Evolutionary conservation across 179 eudicot genomes (phyloP), one percentile per base, ranked within the genome.

Genomic region (Beta corolliflora): DNA sequence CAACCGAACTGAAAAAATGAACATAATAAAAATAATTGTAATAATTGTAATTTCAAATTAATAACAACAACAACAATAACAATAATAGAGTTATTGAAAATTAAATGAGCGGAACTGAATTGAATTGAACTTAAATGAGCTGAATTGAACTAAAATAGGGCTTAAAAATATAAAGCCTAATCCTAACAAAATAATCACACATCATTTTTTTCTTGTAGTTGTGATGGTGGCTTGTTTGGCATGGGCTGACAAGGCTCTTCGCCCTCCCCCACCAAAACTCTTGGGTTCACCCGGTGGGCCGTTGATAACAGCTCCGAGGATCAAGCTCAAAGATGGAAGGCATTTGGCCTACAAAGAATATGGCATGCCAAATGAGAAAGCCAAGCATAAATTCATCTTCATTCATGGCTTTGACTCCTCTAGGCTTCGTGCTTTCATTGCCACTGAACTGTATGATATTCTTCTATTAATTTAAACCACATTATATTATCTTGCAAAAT

Each of bases 241-340:
- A 48, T 85, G 84, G 86, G 84, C 81, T 5, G 78, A 85, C n/a
- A 81, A 60, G 75, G 81, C 83, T 56, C 46, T 81, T 31, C 80
- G 81, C 16, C 88, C 90, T 23, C 90, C 86, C 3, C 78, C 80
- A 0, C 88, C 83, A 7, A 85, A 81, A 59, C 65, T 81, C 0
- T 79, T 82, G 61, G 90, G 89, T 13, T 63, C 85, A n/a, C 79
- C 81, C 23, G 81, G 76, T 23, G 89, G 89, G 19, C 88, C 89
- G 9, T 85, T 86, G 2, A 23, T 87, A 44, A 87, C 90, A n/a
- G 86, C 86, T 14, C 82, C 90, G 0, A 81, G 90, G 74, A 61
- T 87, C 11, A 79, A 73, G 86, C 86, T 87, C 13, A 83, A 85
- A n/a, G 90, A 87, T 79, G 90, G 90, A 63, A 85, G 90, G 58